Conservation (phyloP, 257 asterid species). For the Solanum infundibuliforme region DNA sequence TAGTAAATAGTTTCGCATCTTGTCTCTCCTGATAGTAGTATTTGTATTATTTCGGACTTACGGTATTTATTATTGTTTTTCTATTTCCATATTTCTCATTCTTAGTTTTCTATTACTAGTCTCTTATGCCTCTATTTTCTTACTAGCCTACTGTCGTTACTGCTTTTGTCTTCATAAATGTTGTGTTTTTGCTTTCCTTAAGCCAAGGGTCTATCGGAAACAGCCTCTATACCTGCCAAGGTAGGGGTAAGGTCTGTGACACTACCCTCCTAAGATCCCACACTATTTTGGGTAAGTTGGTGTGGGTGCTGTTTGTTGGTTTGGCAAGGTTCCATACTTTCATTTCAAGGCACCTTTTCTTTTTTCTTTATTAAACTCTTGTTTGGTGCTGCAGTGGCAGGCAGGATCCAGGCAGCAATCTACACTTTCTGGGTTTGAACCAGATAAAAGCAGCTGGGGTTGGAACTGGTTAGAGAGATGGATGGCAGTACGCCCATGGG, state of each 20-base stretch:
- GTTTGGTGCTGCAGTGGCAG: constrained; percentile 70
- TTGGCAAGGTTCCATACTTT: neutral
- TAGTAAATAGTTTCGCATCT: neutral
- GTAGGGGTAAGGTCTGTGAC: neutral
- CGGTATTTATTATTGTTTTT: neutral
- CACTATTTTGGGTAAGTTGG: neutral
- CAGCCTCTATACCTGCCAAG: neutral
- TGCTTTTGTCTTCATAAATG: neutral
- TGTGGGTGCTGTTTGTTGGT: neutral
- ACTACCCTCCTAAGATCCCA: neutral
- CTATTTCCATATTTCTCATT: neutral
- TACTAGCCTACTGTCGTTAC: neutral
- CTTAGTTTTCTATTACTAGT: neutral
- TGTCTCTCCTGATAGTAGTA: neutral
- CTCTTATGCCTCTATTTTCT: neutral
- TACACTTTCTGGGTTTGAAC: constrained; percentile 53
- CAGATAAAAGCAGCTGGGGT: constrained; percentile 90
- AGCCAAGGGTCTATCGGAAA: neutral
- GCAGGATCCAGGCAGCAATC: constrained; percentile 80
- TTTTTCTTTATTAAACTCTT: neutral
- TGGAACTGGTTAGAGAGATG: constrained; percentile 99
- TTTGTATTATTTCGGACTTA: neutral
- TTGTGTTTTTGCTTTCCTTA: neutral
- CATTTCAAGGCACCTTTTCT: neutral
- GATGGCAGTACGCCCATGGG: constrained; percentile 99